phyloP scores from a whole-genome alignment of 192 early-diverging fungal genomes.

The Coemansia sp. region DNA sequence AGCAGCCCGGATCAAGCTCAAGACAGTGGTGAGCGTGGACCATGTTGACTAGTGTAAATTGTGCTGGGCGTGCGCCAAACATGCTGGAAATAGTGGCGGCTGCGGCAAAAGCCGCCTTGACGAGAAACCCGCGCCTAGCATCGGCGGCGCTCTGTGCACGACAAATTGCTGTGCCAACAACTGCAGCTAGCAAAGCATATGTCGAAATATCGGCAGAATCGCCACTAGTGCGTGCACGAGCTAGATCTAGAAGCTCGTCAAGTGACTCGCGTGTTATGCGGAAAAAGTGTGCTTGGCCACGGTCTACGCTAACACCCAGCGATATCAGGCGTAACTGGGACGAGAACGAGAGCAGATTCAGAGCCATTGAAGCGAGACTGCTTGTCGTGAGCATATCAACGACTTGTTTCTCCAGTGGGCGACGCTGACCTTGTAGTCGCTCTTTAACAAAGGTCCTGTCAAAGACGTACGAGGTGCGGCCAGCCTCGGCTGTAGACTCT shows the following conservation, averaged over 20 bases:
- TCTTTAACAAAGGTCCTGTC: conserved; percentile 12
- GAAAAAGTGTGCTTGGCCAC: conserved; percentile 32
- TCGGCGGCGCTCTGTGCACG: conserved; percentile 8
- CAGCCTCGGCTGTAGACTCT: not conserved
- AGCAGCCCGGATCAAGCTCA: not conserved
- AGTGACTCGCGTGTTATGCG: conserved; percentile 22
- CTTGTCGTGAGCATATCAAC: not conserved
- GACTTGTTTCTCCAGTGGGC: conserved; percentile 6
- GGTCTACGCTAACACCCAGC: conserved; percentile 2
- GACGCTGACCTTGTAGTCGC: not conserved
- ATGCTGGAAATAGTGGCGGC: not conserved
- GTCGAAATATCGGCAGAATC: not conserved
- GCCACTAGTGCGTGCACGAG: not conserved
- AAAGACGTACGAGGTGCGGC: conserved; percentile 10
- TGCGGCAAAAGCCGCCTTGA: not conserved
- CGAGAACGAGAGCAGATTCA: conserved; percentile 22
- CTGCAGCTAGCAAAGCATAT: conserved; percentile 32
- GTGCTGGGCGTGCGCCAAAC: not conserved
- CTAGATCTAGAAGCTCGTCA: conserved; percentile 12
- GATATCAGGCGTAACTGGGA: conserved; percentile 20
- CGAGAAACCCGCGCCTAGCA: not conserved
- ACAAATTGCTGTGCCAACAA: conserved; percentile 23
- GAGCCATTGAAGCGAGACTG: conserved; percentile 1
- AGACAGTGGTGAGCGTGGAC: conserved; percentile 23
- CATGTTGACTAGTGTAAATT: conserved; percentile 21